Percentiles rank a stretch among this genome's conserved stretches.
Conservation (phyloP, 1,284 basidiomycete genomes). For the Tilletia indica region DNA sequence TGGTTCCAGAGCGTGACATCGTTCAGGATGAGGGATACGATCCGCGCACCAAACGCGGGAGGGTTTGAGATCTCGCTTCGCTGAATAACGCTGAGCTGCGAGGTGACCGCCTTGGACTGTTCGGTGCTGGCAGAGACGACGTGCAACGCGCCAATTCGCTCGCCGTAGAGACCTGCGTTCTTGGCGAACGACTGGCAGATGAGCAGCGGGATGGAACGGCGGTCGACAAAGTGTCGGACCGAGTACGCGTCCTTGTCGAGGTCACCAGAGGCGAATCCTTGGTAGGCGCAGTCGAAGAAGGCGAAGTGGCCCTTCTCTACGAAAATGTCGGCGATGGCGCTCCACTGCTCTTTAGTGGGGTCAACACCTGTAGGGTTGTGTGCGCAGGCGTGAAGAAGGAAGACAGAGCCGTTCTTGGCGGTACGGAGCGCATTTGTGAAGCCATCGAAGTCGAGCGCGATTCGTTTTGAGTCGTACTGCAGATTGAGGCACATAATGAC, state of each 20-base stretch:
- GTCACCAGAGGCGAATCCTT: slow-evolving; percentile 84
- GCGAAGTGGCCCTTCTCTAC: slow-evolving; percentile 76
- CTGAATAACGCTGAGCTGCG: slow-evolving; percentile 78
- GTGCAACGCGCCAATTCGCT: slow-evolving; percentile 67
- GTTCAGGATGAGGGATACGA: slow-evolving; percentile 66
- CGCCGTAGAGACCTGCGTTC: slow-evolving; percentile 88
- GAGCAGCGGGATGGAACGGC: slow-evolving; percentile 69
- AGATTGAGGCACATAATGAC: not conserved
- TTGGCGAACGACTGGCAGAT: slow-evolving; percentile 96
- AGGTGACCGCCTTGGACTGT: slow-evolving; percentile 40
- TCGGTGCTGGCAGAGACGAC: slow-evolving; percentile 34
- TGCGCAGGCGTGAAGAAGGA: slow-evolving; percentile 88
- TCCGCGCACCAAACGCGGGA: slow-evolving; percentile 80
- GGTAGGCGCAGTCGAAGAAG: slow-evolving; percentile 94
- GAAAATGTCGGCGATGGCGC: slow-evolving; percentile 73
- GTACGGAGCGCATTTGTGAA: slow-evolving; percentile 64
- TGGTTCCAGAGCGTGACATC: slow-evolving; percentile 70
- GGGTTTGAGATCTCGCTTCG: slow-evolving; percentile 92
- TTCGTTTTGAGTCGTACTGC: slow-evolving; percentile 77
- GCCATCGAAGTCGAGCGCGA: slow-evolving; percentile 78
- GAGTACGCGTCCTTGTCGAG: slow-evolving; percentile 88
- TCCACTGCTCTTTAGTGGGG: slow-evolving; percentile 85
- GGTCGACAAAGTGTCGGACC: slow-evolving; percentile 79
- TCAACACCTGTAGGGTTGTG: slow-evolving; percentile 94
- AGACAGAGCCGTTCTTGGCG: slow-evolving; percentile 74